Evolutionary conservation across 2,329 filamentous ascomycete species (phyloP), one percentile per base, ranked within the genome.

Genomic region (Thermochaetoides dissita): DNA sequence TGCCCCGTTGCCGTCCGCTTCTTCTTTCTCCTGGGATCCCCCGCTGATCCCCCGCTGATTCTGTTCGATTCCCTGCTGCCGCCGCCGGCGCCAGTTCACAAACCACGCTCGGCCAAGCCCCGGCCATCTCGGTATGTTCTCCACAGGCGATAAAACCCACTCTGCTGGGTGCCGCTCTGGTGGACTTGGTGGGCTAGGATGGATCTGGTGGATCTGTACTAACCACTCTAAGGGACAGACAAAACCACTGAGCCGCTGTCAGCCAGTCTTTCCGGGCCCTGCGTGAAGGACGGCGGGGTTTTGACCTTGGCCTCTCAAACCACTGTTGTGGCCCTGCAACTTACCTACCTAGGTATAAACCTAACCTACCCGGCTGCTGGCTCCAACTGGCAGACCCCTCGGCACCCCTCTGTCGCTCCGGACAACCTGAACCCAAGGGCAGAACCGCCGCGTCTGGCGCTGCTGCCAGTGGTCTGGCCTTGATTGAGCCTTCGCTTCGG

Each of bases 121-220:
- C 41, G 34, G 32, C 40, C 41, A 12, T 46, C 33, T 46, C 42
- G 45, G 41, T 40, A 30, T 38, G 37, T 43, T 39, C 45, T 46
- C 45, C 49, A 49, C 45, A 42, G 37, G 40, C 35, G 31, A 38
- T 34, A 31, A 40, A 47, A 47, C 34, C 43, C 38, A 17, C 39
- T 42, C 36, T 40, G 11, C 6, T 24, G 17, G 17, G 36, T 40
- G 41, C 43, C 38, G 30, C 39, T 42, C 36, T 40, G 11, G 24
- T 24, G 17, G 17, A 24, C 17, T 24, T 24, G 17, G 5, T 24
- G 17, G 17, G 17, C 17, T 5, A 3, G 17, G 17, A 24, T 24
- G 17, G 17, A 24, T 24, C 17, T 24, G 17, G 17, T 24, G 17
- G 17, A 24, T 6, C 40, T 32, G 42, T 47, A 41, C 37, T 49